phyloP scores from a whole-genome alignment of 129 eudicot genomes.

The Silybum marianum region DNA sequence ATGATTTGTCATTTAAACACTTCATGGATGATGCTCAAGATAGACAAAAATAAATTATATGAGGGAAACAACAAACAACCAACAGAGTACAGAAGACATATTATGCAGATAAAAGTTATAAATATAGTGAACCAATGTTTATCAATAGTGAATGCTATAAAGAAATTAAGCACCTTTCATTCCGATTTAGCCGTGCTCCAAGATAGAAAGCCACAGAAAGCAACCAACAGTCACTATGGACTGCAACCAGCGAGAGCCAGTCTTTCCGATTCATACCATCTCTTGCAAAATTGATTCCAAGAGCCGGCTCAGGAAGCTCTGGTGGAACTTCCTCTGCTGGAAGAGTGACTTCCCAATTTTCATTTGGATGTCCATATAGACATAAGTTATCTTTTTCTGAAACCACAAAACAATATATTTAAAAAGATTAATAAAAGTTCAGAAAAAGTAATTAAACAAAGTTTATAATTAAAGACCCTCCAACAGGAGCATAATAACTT shows the following conservation, averaged over 20 bases:
- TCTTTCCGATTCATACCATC: constrained; percentile 78
- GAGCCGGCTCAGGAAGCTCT: constrained; percentile 91
- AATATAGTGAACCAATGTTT: not conserved
- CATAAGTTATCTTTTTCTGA: constrained; percentile 87
- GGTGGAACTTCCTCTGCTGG: constrained; percentile 95
- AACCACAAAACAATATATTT: constrained; percentile 7
- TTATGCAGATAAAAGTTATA: not conserved
- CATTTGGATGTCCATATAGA: constrained; percentile 84
- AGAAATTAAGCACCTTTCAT: constrained; percentile 57
- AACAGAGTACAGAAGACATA: not conserved
- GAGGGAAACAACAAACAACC: not conserved
- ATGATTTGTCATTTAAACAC: not conserved
- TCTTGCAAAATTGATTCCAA: constrained; percentile 89
- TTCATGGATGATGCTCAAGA: not conserved
- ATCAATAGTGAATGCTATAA: not conserved
- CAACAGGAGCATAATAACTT: not conserved
- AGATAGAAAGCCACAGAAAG: constrained; percentile 85
- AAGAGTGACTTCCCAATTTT: constrained; percentile 84
- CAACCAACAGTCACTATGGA: constrained; percentile 95
- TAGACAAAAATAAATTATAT: not conserved
- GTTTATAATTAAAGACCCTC: not conserved
- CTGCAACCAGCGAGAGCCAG: constrained; percentile 87
- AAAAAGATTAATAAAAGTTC: not conserved
- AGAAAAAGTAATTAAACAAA: not conserved
- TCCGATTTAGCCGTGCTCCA: constrained; percentile 72